Percentiles rank a stretch among this genome's conserved stretches.
Evolutionary conservation across 225 moss, liverwort and hornwort genomes (phyloP).

Genomic region (Sphagnum tenellum): DNA sequence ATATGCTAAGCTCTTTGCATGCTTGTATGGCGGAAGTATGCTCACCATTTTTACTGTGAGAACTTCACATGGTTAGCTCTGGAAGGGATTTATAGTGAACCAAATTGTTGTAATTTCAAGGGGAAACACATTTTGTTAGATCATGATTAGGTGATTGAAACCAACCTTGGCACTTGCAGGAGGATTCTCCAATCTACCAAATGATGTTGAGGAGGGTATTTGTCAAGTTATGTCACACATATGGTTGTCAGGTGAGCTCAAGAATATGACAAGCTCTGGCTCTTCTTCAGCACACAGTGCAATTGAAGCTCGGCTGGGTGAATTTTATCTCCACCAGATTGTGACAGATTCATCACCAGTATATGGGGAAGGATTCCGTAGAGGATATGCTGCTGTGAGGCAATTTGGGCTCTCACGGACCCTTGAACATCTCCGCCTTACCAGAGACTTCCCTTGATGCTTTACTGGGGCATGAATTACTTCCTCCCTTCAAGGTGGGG

Average conservation of each 20-base stretch:
- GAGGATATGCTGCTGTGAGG: conserved; percentile 16
- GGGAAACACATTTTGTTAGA: background rate
- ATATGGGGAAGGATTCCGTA: conserved; percentile 37
- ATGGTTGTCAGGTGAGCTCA: conserved; percentile 48
- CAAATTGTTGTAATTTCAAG: background rate
- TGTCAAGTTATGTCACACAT: conserved; percentile 76
- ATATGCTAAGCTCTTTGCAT: too few species aligned
- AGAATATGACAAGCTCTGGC: conserved; percentile 17
- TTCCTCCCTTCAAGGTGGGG: too few species aligned
- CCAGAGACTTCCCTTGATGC: conserved; percentile 16
- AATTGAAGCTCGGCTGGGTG: conserved; percentile 20
- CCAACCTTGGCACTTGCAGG: conserved; percentile 8
- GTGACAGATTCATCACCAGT: conserved; percentile 27
- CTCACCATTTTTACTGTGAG: too few species aligned
- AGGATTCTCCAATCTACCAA: conserved; percentile 27
- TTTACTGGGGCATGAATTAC: too few species aligned
- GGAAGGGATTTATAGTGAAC: too few species aligned
- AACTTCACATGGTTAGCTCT: too few species aligned
- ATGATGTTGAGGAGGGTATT: conserved; percentile 63
- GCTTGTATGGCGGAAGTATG: too few species aligned
- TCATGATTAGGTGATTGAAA: background rate
- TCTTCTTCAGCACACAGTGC: conserved; percentile 11
- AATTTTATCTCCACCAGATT: conserved; percentile 39
- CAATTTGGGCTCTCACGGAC: conserved; percentile 15
- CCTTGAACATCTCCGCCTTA: conserved; percentile 36